Percentiles rank a stretch among this genome's conserved stretches.
phyloP scores from a whole-genome alignment of 805 yeast genomes.

The Saturnispora gosingensis region DNA sequence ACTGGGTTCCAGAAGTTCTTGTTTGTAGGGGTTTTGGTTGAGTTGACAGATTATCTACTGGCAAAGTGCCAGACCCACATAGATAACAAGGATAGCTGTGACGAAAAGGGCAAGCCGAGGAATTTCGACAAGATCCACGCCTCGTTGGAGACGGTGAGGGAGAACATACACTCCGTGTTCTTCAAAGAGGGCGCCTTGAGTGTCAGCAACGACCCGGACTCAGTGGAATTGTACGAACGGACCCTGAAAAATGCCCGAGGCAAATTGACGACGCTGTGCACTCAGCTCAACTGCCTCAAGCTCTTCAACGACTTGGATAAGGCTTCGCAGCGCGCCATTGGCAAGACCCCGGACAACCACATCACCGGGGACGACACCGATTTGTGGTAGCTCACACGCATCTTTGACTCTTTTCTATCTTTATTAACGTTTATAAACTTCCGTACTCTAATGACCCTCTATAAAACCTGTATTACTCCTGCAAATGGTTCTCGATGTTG shows the following conservation, averaged over 20 bases:
- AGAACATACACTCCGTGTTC: constrained; percentile 17
- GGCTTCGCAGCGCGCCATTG: constrained; percentile 17
- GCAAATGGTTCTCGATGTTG: constrained; percentile 53
- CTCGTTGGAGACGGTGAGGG: constrained; percentile 11
- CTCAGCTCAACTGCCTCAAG: constrained; percentile 18
- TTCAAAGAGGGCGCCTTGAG: constrained; percentile 15
- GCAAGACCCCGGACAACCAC: constrained; percentile 19
- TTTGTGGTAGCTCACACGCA: constrained; percentile 19
- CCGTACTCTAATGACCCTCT: neutral
- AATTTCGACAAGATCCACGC: constrained; percentile 7
- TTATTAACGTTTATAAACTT: constrained; percentile 4
- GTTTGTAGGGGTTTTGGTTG: constrained; percentile 61
- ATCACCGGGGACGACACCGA: constrained; percentile 19
- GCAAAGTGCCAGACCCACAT: constrained; percentile 1
- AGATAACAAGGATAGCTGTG: neutral
- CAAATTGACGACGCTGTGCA: constrained; percentile 22
- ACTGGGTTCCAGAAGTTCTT: constrained; percentile 66
- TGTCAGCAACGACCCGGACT: constrained; percentile 21
- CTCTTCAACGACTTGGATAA: constrained; percentile 18
- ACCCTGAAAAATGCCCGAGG: constrained; percentile 20
- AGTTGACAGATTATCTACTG: constrained; percentile 27
- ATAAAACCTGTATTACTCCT: constrained; percentile 7
- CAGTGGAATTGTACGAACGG: constrained; percentile 22
- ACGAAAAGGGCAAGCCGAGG: constrained; percentile 12
- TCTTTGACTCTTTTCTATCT: constrained; percentile 8